Conservation (phyloP, 192 early-diverging fungal species). For the Umbelopsis ramanniana region DNA sequence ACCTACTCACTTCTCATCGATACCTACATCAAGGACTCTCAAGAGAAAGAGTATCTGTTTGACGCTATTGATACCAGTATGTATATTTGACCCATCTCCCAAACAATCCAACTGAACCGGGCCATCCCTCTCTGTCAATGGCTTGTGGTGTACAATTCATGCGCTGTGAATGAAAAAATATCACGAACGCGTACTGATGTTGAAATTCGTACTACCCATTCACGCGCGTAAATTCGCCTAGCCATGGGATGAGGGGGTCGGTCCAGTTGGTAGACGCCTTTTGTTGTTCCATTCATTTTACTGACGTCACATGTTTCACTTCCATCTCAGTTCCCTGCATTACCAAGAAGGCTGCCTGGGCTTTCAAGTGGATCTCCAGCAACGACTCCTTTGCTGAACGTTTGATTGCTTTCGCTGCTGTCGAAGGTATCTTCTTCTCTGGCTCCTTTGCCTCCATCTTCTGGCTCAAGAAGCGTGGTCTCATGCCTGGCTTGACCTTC, state of each 20-base stretch:
- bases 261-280: neutral
- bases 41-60: constrained; percentile 84
- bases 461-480: constrained; percentile 99
- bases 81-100: constrained; percentile 20
- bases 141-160: too few relatives aligned
- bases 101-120: too few relatives aligned
- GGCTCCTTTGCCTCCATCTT: constrained; percentile 98
- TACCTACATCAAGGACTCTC: constrained; percentile 90
- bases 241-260: neutral
- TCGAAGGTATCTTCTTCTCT: constrained; percentile 99
- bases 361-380: constrained; percentile 90
- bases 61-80: constrained; percentile 90
- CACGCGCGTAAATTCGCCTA: too few relatives aligned
- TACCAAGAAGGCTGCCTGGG: constrained; percentile 96
- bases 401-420: constrained; percentile 94
- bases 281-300: neutral
- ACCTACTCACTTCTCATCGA: constrained; percentile 96
- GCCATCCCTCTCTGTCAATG: too few relatives aligned
- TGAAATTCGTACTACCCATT: neutral
- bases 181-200: neutral
- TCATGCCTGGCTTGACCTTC: constrained; percentile 98
- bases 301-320: constrained; percentile 19
- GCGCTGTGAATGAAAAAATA: too few relatives aligned
- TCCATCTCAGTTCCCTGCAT: constrained; percentile 83
- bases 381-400: constrained; percentile 86